Conservation (phyloP, 2,329 filamentous ascomycete genomes). For the Pseudogymnoascus sp. region DNA sequence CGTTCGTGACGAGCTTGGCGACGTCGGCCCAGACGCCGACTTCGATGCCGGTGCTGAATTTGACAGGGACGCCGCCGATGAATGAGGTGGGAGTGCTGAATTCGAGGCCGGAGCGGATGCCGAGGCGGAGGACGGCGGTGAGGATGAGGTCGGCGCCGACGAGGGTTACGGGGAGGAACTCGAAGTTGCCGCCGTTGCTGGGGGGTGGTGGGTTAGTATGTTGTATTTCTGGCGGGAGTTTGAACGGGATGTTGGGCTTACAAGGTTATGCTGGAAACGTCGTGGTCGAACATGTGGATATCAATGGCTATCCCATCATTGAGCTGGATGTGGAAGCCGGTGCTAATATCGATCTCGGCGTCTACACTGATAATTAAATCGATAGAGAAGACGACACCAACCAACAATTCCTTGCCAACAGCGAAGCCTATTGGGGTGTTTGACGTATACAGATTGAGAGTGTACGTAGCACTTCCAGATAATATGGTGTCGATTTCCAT, state of each 20-base stretch:
- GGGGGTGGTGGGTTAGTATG: not conserved
- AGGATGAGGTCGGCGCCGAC: conserved; percentile 36
- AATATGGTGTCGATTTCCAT: conserved; percentile 38
- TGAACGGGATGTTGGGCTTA: conserved; percentile 31
- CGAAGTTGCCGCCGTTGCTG: conserved; percentile 44
- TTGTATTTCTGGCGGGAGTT: not conserved
- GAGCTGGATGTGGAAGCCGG: conserved; percentile 46
- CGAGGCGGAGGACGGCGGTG: conserved; percentile 39
- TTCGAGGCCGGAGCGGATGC: conserved; percentile 37
- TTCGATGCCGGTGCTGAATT: conserved; percentile 23
- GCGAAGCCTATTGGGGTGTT: conserved; percentile 35
- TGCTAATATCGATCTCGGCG: conserved; percentile 40
- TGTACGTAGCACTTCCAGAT: conserved; percentile 35
- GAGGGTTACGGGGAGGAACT: conserved; percentile 47
- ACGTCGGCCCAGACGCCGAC: conserved; percentile 44
- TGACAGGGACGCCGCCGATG: conserved; percentile 16
- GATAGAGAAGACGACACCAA: conserved; percentile 40
- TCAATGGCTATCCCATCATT: conserved; percentile 41
- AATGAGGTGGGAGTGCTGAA: conserved; percentile 25
- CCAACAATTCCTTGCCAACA: conserved; percentile 30
- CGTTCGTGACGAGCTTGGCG: conserved; percentile 44
- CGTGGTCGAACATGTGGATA: conserved; percentile 40
- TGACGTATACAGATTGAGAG: conserved; percentile 40
- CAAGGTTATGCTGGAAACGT: conserved; percentile 41
- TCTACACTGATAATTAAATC: conserved; percentile 44